phyloP scores from a whole-genome alignment of 1,284 basidiomycete species.

The Ustilago crameri region DNA sequence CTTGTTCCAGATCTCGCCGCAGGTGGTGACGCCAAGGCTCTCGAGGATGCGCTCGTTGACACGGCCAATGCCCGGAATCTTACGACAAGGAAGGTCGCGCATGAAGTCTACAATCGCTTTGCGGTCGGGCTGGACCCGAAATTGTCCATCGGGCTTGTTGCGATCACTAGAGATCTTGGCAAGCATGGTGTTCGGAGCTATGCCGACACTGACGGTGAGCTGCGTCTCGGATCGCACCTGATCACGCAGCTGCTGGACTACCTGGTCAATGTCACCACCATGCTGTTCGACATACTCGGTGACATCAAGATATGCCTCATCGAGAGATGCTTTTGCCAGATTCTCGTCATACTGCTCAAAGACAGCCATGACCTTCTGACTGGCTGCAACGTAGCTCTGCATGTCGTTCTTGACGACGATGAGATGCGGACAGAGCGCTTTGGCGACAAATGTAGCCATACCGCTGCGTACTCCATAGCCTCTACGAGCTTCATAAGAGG shows the following conservation, averaged over 20 bases:
- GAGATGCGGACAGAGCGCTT: conserved; percentile 92
- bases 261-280: conserved; percentile 76
- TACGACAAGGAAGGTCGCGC: conserved; percentile 58
- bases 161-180: conserved; percentile 89
- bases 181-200: conserved; percentile 73
- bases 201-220: conserved; percentile 87
- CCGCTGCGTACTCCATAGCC: conserved; percentile 77
- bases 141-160: conserved; percentile 65
- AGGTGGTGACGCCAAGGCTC: conserved; percentile 57
- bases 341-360: conserved; percentile 82
- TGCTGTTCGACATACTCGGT: conserved; percentile 80
- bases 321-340: conserved; percentile 82
- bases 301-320: conserved; percentile 81
- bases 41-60: conserved; percentile 65
- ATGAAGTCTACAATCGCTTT: conserved; percentile 58
- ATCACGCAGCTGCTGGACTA: conserved; percentile 72
- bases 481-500: conserved; percentile 60
- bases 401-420: conserved; percentile 74
- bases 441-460: conserved; percentile 83
- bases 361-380: conserved; percentile 69
- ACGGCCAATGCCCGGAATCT: conserved; percentile 65
- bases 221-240: conserved; percentile 67
- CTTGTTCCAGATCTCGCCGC: conserved; percentile 62
- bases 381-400: conserved; percentile 63
- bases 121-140: conserved; percentile 48